Evolutionary conservation across 768 basidiomycete species (phyloP).

Genomic region (Lactarius hengduanensis): DNA sequence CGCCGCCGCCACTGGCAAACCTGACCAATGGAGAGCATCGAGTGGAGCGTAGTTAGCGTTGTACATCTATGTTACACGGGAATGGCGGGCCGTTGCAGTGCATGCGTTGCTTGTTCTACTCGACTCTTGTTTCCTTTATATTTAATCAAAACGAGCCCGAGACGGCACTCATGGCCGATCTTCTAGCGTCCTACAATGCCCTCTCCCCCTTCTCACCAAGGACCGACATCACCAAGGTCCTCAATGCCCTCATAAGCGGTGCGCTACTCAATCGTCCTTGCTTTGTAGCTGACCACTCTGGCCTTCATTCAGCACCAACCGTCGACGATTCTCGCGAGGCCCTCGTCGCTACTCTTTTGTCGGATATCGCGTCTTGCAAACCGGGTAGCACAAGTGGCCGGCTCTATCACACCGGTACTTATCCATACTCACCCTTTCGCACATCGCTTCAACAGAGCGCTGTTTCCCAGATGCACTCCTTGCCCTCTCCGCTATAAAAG

Average conservation of each 20-base stretch:
- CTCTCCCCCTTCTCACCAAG: slow-evolving; percentile 29
- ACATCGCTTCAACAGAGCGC: background rate
- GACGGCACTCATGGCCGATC: slow-evolving; percentile 43
- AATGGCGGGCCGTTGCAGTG: slow-evolving; percentile 8
- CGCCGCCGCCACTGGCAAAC: background rate
- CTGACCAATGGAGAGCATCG: slow-evolving; percentile 19
- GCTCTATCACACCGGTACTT: slow-evolving; percentile 22
- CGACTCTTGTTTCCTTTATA: slow-evolving; percentile 4
- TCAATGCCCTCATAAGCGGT: slow-evolving; percentile 55
- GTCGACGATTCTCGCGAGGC: slow-evolving; percentile 13
- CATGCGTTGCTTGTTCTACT: slow-evolving; percentile 1
- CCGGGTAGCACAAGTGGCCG: slow-evolving; percentile 21
- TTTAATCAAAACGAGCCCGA: background rate
- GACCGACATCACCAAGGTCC: slow-evolving; percentile 44
- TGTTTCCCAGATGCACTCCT: slow-evolving; percentile 56
- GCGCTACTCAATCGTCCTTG: slow-evolving; percentile 14
- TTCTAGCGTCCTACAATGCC: slow-evolving; percentile 46
- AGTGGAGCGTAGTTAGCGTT: background rate
- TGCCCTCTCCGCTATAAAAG: slow-evolving; percentile 71
- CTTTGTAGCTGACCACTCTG: slow-evolving; percentile 41
- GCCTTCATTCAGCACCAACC: slow-evolving; percentile 44
- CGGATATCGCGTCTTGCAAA: slow-evolving; percentile 18
- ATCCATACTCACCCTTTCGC: slow-evolving; percentile 1
- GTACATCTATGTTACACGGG: background rate
- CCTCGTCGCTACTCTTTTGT: slow-evolving; percentile 12